Evolutionary conservation across 2,329 filamentous ascomycete genomes (phyloP), one percentile per base, ranked within the genome.

Genomic region (Alternaria panax): DNA sequence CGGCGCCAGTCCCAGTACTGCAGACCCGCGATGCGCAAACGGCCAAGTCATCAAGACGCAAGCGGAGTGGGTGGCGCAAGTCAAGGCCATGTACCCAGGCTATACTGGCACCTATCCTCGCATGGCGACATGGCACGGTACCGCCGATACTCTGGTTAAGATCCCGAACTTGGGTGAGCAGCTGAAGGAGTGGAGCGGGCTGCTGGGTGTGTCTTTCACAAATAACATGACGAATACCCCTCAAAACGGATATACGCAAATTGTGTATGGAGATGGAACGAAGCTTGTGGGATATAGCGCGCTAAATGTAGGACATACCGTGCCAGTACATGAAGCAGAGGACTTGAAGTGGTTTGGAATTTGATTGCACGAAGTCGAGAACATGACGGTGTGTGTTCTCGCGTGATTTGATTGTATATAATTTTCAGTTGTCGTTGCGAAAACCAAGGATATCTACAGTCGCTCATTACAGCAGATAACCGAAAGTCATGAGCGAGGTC

Each of bases 101-200:
- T 80, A 77, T 51, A 70, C 27, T 2, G 78, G 78, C n/a, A 52
- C 60, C 4, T 72, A 75, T 22, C 76, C 78, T 1, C 68, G 73
- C 28, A 67, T 80, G 68, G 67, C 72, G 59, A 75, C 75, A 11
- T 79, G 67, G 59, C 78, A 80, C 43, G 78, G 78, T 16, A 70
- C 69, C 12, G 67, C 60, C n/a, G 79, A 80, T 52, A 63, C 55
- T 2, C 62, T 75, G 7, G 73, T 79, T 11, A 62, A 58, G 14
- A 64, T 67, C 20, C 60, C 68, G 7, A 75, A 74, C 53, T 46
- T 69, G 54, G 59, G 46, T 8, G 73, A 75, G 58, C 58, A 67
- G 45, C 51, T 76, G 41, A 74, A 74, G 63, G 54, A 75, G 42
- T 76, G 73, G 73, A 68, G 64, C 11, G 67, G 68, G 4, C 42